Evolutionary conservation across 192 early-diverging fungal species (phyloP).

Genomic region (Endogone sp.): DNA sequence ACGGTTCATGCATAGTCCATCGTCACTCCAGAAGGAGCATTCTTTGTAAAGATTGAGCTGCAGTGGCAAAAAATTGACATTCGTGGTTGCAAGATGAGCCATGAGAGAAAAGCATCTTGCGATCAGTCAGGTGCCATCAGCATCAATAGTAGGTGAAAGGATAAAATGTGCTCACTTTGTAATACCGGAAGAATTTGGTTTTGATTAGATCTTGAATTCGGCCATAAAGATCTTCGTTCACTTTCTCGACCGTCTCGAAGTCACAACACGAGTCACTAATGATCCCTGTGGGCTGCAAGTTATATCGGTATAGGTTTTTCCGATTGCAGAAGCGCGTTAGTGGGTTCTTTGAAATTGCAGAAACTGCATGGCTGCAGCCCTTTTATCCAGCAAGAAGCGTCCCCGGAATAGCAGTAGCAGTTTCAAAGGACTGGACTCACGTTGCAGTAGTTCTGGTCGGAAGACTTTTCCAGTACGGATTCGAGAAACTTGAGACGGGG

Average conservation of each 20-base stretch:
- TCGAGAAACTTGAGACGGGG: conserved; percentile 31
- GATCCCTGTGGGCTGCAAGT: conserved; percentile 45
- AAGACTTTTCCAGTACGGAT: conserved; percentile 44
- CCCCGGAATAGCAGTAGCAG: conserved; percentile 1
- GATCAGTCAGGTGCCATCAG: background rate
- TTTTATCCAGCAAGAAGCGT: conserved; percentile 7
- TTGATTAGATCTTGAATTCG: conserved; percentile 73
- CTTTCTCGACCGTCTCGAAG: conserved; percentile 67
- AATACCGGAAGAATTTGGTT: conserved; percentile 89
- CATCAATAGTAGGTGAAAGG: background rate
- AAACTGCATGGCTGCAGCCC: too few species aligned
- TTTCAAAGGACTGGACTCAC: conserved; percentile 11
- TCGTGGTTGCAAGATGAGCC: background rate
- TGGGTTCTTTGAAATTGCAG: too few species aligned
- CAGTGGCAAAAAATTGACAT: background rate
- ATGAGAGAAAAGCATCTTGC: background rate
- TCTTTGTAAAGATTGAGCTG: conserved; percentile 73
- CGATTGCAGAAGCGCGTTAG: background rate
- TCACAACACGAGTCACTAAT: conserved; percentile 67
- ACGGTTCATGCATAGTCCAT: conserved; percentile 54
- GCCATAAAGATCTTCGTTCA: conserved; percentile 69
- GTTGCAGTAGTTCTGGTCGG: conserved; percentile 49
- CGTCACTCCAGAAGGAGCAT: conserved; percentile 72
- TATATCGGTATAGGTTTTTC: background rate
- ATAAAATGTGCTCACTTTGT: conserved; percentile 74